Conservation (phyloP, 495 filamentous ascomycete species). For the Neurospora cerealis region DNA sequence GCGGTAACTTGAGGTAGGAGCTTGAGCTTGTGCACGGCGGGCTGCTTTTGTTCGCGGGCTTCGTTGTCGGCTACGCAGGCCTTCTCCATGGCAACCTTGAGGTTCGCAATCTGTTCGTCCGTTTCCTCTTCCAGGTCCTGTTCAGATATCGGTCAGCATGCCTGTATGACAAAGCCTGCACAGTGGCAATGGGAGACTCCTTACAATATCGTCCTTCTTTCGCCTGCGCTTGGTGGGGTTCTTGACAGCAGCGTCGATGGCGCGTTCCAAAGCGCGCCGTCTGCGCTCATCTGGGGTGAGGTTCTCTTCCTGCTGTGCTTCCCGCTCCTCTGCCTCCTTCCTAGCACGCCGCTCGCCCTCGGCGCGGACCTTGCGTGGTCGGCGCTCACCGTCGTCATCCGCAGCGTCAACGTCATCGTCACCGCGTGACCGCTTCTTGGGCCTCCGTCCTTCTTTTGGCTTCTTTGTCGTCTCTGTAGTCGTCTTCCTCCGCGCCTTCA, state of each 20-base stretch:
- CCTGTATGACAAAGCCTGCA: neutral
- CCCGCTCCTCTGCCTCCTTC: slow-evolving; percentile 39
- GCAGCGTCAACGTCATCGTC: slow-evolving; percentile 47
- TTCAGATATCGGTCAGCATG: slow-evolving; percentile 7
- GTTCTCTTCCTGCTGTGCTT: slow-evolving; percentile 56
- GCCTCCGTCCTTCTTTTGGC: slow-evolving; percentile 64
- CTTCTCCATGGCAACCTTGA: slow-evolving; percentile 84
- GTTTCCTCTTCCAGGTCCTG: slow-evolving; percentile 83
- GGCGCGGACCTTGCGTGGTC: slow-evolving; percentile 28
- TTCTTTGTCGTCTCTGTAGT: slow-evolving; percentile 54
- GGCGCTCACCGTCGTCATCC: slow-evolving; percentile 44
- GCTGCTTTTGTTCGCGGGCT: slow-evolving; percentile 63
- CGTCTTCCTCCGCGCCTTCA: slow-evolving; percentile 63
- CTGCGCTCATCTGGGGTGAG: slow-evolving; percentile 59
- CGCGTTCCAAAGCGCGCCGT: slow-evolving; percentile 67
- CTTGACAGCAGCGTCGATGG: slow-evolving; percentile 79
- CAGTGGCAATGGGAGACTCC: slow-evolving; percentile 16
- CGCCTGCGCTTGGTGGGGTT: slow-evolving; percentile 69
- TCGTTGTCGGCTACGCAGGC: slow-evolving; percentile 80
- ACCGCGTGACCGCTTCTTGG: slow-evolving; percentile 56
- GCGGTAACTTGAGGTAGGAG: slow-evolving; percentile 87
- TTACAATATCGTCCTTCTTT: slow-evolving; percentile 81
- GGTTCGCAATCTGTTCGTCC: slow-evolving; percentile 78
- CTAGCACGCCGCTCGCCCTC: slow-evolving; percentile 29
- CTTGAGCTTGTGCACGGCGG: slow-evolving; percentile 85